Conservation (phyloP, 345 rosid genomes). For the Triadica sebifera region DNA sequence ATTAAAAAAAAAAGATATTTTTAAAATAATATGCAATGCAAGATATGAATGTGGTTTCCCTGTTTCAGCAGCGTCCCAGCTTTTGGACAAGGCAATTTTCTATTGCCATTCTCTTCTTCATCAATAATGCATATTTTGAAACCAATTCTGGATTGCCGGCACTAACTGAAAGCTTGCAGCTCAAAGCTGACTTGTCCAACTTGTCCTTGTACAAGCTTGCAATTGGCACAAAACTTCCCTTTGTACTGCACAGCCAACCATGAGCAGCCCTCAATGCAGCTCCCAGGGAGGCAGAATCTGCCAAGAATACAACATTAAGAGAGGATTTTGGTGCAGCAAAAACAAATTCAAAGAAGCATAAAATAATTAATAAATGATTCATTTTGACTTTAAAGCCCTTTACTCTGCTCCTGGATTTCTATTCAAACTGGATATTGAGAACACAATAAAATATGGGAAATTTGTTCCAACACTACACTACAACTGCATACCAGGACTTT, state of each 20-base stretch:
- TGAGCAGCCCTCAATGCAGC: conserved; percentile 90
- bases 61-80: conserved; percentile 22
- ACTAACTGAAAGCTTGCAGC: conserved; percentile 58
- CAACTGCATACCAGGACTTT: conserved; percentile 61
- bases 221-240: conserved; percentile 63
- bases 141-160: conserved; percentile 52
- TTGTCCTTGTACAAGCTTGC: conserved; percentile 61
- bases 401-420: too few species aligned
- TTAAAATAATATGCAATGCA: background rate
- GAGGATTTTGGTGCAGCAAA: too few species aligned
- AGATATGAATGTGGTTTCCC: background rate
- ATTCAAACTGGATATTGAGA: too few species aligned
- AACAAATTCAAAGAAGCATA: too few species aligned
- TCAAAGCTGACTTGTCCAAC: conserved; percentile 60
- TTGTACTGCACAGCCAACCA: conserved; percentile 77
- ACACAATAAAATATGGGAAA: background rate
- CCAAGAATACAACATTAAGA: background rate
- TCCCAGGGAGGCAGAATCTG: conserved; percentile 96
- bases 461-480: background rate
- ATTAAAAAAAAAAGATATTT: background rate
- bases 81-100: conserved; percentile 66
- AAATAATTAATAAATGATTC: background rate
- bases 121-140: conserved; percentile 45
- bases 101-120: conserved; percentile 75
- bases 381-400: background rate